phyloP scores from a whole-genome alignment of 1,284 basidiomycete species.

The Ustilago shanxiensis region DNA sequence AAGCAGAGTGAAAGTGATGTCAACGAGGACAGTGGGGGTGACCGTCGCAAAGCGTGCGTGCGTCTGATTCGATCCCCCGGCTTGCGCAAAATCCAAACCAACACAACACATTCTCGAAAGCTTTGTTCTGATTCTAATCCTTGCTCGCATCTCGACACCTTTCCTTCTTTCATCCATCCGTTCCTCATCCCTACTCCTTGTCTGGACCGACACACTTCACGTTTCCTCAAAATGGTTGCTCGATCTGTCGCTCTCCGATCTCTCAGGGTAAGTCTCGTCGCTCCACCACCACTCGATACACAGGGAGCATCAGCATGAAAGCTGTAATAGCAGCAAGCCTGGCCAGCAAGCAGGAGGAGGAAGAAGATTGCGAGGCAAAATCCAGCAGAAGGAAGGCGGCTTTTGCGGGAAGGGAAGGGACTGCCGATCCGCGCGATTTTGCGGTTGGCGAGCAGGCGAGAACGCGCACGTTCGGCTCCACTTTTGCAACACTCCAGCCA shows the following conservation, averaged over 20 bases:
- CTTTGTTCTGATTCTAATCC: neutral
- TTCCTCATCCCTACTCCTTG: slow-evolving; percentile 5
- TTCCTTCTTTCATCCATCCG: slow-evolving; percentile 5
- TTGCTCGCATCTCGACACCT: slow-evolving; percentile 12
- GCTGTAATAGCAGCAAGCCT: neutral
- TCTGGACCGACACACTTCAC: neutral
- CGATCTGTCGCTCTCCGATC: slow-evolving; percentile 50
- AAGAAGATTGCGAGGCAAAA: too few relatives aligned
- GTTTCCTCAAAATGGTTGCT: slow-evolving; percentile 37
- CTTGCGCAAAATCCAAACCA: neutral
- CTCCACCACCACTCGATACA: neutral
- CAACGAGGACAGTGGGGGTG: neutral
- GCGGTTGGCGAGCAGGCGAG: neutral
- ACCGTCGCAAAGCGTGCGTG: neutral
- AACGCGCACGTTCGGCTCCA: slow-evolving; percentile 4
- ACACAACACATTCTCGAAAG: neutral
- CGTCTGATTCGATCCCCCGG: too few relatives aligned
- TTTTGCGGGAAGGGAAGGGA: neutral
- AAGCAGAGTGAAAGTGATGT: neutral
- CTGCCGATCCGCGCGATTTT: too few relatives aligned
- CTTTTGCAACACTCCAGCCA: neutral
- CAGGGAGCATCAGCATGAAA: neutral
- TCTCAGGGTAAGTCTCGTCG: slow-evolving; percentile 41
- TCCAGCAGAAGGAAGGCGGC: neutral
- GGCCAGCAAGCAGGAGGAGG: too few relatives aligned